Evolutionary conservation across 2,329 filamentous ascomycete species (phyloP), one percentile per base, ranked within the genome.

Genomic region (Annulohypoxylon truncatum): DNA sequence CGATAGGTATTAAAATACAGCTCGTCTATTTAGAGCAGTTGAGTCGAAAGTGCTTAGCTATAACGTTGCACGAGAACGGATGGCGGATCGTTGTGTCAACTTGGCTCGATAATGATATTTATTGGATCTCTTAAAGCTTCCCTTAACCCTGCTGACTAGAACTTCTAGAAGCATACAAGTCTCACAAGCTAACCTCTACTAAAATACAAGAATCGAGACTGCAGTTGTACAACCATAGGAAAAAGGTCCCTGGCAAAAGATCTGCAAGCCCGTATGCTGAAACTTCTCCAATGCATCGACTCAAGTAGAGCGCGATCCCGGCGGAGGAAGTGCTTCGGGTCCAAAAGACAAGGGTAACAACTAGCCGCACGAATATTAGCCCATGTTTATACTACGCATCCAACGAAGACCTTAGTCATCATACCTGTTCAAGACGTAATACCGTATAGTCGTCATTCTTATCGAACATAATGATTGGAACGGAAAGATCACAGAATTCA

Each of bases 401-500:
- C 26, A 26, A 29, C 33, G 38, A n/a, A 33, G 24, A 38, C n/a
- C 31, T 59, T 18, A 61, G 58, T n/a, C 40, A 26, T 74, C 82
- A 74, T 76, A 90, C 88, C 81, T 93, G 84, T 69, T 89, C 88
- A 61, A 97, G 81, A 22, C 84, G 91, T 80, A 89, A 83, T 22
- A 92, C 87, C n/a, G 88, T 82, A 73, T 86, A 94, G 66, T 90
- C 87, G 1, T 90, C 90, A 68, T 94, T 86, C 77, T 90, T 91
- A 78, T 96, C 94, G 79, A 96, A 97, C 95, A 98, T 97, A 77
- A 97, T 89, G 61, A 99, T 86, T 0, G 94, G 95, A 63, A 87
- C 89, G 4, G 84, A 81, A n/a, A 89, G 75, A 5, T 84, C 79
- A 71, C 88, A 91, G 74, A 94, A 94, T 80, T 95, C 92, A 50